Conservation (phyloP, 1,139 yeast species). For the Saccharomycopsis hybrid region DNA sequence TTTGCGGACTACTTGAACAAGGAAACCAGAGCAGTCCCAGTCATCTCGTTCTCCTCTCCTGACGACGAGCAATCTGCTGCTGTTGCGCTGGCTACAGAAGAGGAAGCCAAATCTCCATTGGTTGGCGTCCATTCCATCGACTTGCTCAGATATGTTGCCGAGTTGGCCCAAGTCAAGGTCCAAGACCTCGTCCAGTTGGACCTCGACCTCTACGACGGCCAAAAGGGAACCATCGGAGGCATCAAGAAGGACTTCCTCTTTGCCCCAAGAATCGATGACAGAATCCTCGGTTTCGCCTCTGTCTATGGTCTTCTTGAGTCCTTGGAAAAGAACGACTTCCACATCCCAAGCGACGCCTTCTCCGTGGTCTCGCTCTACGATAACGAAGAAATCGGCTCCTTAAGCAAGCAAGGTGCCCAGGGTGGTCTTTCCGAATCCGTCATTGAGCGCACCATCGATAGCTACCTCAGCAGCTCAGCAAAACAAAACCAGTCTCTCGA, state of each 20-base stretch:
- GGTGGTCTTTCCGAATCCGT: slow-evolving; percentile 45
- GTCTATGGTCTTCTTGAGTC: slow-evolving; percentile 41
- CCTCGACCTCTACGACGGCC: slow-evolving; percentile 59
- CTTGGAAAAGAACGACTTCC: slow-evolving; percentile 26
- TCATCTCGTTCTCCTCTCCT: slow-evolving; percentile 40
- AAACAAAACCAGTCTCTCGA: slow-evolving; percentile 26
- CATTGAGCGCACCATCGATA: slow-evolving; percentile 35
- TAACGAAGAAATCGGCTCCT: slow-evolving; percentile 60
- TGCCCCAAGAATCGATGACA: slow-evolving; percentile 63
- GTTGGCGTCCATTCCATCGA: slow-evolving; percentile 52
- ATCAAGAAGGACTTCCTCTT: slow-evolving; percentile 52
- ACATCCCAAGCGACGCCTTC: slow-evolving; percentile 34
- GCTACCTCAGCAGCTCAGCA: slow-evolving; percentile 13
- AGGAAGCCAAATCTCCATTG: slow-evolving; percentile 57
- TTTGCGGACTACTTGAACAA: slow-evolving; percentile 47
- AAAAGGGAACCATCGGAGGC: slow-evolving; percentile 56
- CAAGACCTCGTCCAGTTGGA: slow-evolving; percentile 51
- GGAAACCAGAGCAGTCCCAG: slow-evolving; percentile 60
- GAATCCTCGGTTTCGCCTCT: slow-evolving; percentile 59
- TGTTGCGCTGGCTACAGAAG: slow-evolving; percentile 38
- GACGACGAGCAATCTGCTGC: slow-evolving; percentile 30
- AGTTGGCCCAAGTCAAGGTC: slow-evolving; percentile 41
- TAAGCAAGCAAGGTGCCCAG: slow-evolving; percentile 52
- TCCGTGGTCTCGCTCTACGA: slow-evolving; percentile 48
- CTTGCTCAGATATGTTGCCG: slow-evolving; percentile 50